These are phyloP conservation scores for Juncus inflexus DNA, from an alignment of 176 grass and related monocot genomes.

Conservation along the genomic window DNA sequence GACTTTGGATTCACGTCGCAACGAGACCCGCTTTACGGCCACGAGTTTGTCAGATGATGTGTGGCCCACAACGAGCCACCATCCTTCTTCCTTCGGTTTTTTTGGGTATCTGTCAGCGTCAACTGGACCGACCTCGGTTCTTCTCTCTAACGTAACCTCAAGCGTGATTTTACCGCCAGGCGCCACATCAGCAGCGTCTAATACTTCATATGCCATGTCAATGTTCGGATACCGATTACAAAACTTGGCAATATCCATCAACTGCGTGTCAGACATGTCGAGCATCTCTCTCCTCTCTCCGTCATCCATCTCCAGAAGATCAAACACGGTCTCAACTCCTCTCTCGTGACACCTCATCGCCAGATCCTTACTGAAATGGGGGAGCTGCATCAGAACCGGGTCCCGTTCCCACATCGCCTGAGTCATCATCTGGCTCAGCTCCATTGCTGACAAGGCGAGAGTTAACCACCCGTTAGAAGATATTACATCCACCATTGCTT, in stretches of 20 bases:
- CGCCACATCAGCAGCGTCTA: constrained; percentile 54
- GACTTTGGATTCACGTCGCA: constrained; percentile 69
- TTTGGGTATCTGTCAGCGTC: constrained; percentile 78
- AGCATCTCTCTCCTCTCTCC: constrained; percentile 60
- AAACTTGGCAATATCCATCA: constrained; percentile 67
- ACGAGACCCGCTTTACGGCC: constrained; percentile 73
- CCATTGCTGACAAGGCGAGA: constrained; percentile 87
- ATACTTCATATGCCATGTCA: constrained; percentile 85
- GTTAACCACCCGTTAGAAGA: constrained; percentile 89
- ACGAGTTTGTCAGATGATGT: constrained; percentile 60
- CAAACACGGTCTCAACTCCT: constrained; percentile 76
- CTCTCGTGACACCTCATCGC: constrained; percentile 81
- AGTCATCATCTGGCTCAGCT: constrained; percentile 91
- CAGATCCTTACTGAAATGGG: constrained; percentile 78
- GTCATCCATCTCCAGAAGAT: constrained; percentile 74
- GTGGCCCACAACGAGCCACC: constrained; percentile 50
- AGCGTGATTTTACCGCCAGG: constrained; percentile 57
- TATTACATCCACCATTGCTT: constrained; percentile 98
- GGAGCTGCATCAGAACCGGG: constrained; percentile 72
- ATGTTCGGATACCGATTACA: constrained; percentile 87
- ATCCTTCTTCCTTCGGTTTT: constrained; percentile 86
- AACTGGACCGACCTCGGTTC: constrained; percentile 56
- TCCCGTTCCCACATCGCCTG: constrained; percentile 98
- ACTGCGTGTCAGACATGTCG: constrained; percentile 66
- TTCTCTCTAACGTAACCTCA: constrained; percentile 49